phyloP scores from a whole-genome alignment of 441 rosid genomes.

The Viola pubescens region DNA sequence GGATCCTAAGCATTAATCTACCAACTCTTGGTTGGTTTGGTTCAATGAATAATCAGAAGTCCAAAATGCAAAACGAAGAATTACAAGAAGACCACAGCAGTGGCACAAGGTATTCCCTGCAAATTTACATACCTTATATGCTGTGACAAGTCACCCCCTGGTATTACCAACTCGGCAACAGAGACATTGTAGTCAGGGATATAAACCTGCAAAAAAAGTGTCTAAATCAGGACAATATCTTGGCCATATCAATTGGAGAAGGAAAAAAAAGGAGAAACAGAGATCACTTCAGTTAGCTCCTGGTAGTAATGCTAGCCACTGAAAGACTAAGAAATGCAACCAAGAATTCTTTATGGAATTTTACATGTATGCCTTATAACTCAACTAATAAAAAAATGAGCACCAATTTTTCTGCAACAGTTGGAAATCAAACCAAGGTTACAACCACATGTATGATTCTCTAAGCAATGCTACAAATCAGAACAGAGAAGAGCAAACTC shows the following conservation, averaged over 20 bases:
- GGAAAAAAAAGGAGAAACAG: neutral
- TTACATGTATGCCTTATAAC: too few species aligned
- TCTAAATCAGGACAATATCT: neutral
- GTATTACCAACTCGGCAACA: constrained; percentile 29
- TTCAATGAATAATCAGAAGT: neutral
- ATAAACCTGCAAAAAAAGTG: constrained; percentile 20
- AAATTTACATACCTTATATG: constrained; percentile 24
- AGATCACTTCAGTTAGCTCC: neutral
- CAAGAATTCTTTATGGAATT: too few species aligned
- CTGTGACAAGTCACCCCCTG: constrained; percentile 30
- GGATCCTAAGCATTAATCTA: neutral
- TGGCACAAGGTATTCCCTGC: neutral
- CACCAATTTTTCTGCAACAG: neutral
- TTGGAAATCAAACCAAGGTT: neutral
- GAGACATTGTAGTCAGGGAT: constrained; percentile 29
- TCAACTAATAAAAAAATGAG: too few species aligned
- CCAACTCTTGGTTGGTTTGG: neutral
- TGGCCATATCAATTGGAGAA: neutral
- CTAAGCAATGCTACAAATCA: neutral
- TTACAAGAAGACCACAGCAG: neutral
- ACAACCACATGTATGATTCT: too few species aligned
- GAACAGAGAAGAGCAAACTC: neutral
- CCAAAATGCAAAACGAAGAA: too few species aligned
- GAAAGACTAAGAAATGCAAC: neutral
- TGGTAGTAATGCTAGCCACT: neutral